Base-by-base conservation (phyloP, 2,329 filamentous ascomycete genomes). In the Teratosphaeria nubilosa region DNA sequence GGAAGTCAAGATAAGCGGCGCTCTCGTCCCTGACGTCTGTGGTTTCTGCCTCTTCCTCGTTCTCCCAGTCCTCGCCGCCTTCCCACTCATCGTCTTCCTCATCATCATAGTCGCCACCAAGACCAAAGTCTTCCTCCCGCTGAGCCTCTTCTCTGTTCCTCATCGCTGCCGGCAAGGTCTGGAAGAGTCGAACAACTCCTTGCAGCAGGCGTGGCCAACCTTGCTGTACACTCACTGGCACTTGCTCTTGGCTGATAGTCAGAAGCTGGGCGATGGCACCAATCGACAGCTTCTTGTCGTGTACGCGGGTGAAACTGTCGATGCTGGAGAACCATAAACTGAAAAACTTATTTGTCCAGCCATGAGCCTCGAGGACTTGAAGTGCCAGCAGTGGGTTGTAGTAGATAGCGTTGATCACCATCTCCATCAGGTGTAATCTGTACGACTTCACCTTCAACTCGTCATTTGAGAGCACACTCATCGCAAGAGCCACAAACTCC, bases 331-430 rank as follows among this genome's bases (percentile, higher is more conserved):
- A 99, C 94, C 94, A 99, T 59, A 95, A 78, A 75, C 90, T 96
- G 79, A 99, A 99, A 78, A 99, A 99, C 71, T 95, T 95, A 76
- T 97, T 97, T 6, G 94, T 97, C 92, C 91, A 96, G 60, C 85
- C 87, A 69, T 95, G 92, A 56, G 81, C 77, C 76, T 99, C 94
- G n/a, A 99, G 82, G 41, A 96, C 85, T 62, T 91, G 86, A 24
- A 99, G 82, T 25, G 91, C 83, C 60, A 96, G 80, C 51, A 87
- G 76, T 1, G 94, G 91, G 77, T 96, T 96, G 80, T 99, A 99
- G 80, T 97, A 95, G 68, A 97, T 91, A 57, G 89, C 86, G 75
- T 97, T 97, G 79, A 99, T 96, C 59, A 99, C 86, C 86, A 99
- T 95, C 77, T 99, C 94, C 88, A 99, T 95, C 51, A 99, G 77